These are phyloP conservation scores for Agaricus blazei DNA, from an alignment of 768 basidiomycete genomes.

Conservation along the genomic window DNA sequence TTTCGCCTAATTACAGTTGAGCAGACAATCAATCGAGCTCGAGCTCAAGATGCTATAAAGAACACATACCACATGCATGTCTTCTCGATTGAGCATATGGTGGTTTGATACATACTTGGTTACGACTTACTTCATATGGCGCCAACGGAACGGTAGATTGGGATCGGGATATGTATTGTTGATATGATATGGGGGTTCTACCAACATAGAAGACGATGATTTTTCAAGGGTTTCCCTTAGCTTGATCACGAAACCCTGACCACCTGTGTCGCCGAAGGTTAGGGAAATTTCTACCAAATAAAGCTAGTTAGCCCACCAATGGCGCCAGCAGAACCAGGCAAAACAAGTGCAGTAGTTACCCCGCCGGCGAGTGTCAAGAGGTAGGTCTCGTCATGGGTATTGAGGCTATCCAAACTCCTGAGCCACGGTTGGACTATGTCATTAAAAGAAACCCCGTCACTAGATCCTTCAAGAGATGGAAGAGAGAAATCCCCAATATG, in stretches of 20 bases:
- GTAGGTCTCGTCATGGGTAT: constrained; percentile 77
- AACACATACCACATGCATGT: constrained; percentile 50
- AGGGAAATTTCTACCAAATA: not conserved
- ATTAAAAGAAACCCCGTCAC: constrained; percentile 52
- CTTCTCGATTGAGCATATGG: constrained; percentile 20
- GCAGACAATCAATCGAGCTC: not conserved
- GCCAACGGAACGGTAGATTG: constrained; percentile 50
- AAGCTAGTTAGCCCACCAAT: constrained; percentile 37
- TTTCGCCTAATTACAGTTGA: constrained; percentile 37
- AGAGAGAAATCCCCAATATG: constrained; percentile 54
- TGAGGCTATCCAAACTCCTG: constrained; percentile 71
- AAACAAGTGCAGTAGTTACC: constrained; percentile 68
- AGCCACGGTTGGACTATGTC: constrained; percentile 54
- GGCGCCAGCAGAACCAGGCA: constrained; percentile 69
- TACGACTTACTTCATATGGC: constrained; percentile 65
- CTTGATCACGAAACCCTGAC: constrained; percentile 77
- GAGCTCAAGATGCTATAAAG: not conserved
- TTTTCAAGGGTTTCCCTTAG: constrained; percentile 67
- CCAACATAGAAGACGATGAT: constrained; percentile 65
- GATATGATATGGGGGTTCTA: constrained; percentile 69
- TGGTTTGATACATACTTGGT: not conserved
- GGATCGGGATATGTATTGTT: constrained; percentile 43
- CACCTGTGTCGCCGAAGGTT: constrained; percentile 32
- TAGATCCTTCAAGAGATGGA: constrained; percentile 46
- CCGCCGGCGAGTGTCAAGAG: constrained; percentile 70